Evolutionary conservation across 2,329 filamentous ascomycete species (phyloP), one percentile per base, ranked within the genome.

Genomic region (Xylaria sp.): DNA sequence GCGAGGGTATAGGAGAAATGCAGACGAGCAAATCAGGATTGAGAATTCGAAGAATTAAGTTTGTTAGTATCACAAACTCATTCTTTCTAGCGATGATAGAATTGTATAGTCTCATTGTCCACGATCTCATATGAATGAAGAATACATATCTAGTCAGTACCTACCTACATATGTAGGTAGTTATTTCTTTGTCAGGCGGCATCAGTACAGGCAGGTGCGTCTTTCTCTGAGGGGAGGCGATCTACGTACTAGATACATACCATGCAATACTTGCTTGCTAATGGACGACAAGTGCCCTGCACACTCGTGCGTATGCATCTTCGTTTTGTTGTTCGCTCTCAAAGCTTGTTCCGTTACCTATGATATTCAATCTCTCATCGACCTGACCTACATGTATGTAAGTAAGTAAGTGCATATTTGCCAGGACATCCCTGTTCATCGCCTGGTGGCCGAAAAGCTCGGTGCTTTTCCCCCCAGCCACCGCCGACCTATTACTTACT

Each of bases 371-470:
- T 27, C 42, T 36, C 34, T 36, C 34, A 36, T 36, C 34, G 3
- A 36, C 24, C 24, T 27, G 24, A 27, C 24, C 24, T 27, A 27
- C 24, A 27, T 27, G 24, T 27, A 27, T 27, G 24, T 27, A 27
- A 27, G 24, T 27, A 27, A 27, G 24, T 4, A 27, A 4, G 24
- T 27, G 24, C 24, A 27, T n/a, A 24, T 17, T 21, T 21, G 17
- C 56, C 17, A 7, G 53, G 54, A 24, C 42, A 51, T 61, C 45
- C 30, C 32, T 61, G 47, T 27, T 17, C 58, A 17, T 27, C 14
- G 47, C 21, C 48, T 48, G 34, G 34, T 32, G 51, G 48, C 48
- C 34, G 59, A 47, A 54, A 54, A 34, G 32, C 4, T 12, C 4
- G 2, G 6, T 30, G 11, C 9, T 51, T 19, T 27, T 30, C 21